Evolutionary conservation across 2,329 filamentous ascomycete species (phyloP).

Genomic region (Neophaeococcomyces aloes): DNA sequence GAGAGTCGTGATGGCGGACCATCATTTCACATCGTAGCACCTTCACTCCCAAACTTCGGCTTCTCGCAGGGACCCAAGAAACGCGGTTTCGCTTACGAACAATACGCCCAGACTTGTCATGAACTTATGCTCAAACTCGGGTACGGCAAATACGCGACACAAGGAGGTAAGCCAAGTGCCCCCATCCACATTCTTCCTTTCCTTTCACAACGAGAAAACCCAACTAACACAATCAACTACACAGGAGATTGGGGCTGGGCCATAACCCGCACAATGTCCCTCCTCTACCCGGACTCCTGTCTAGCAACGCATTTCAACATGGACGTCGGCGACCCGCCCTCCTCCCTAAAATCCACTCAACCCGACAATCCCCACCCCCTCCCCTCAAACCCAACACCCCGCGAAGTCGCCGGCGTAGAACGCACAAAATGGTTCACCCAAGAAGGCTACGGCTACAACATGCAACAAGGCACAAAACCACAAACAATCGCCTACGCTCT

Average conservation of each 20-base stretch:
- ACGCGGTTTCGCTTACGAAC: conserved; percentile 47
- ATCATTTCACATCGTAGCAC: conserved; percentile 20
- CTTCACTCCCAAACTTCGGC: conserved; percentile 8
- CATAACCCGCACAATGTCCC: conserved; percentile 52
- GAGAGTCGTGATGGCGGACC: background rate
- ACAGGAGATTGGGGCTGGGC: conserved; percentile 47
- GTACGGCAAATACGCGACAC: conserved; percentile 49
- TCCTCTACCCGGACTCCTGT: conserved; percentile 48
- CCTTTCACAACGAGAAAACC: conserved; percentile 48
- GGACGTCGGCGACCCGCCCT: conserved; percentile 39
- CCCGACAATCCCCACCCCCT: conserved; percentile 38
- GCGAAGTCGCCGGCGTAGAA: conserved; percentile 43
- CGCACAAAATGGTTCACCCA: conserved; percentile 48
- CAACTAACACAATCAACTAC: conserved; percentile 41
- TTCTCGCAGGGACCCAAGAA: conserved; percentile 23
- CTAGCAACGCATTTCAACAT: conserved; percentile 56
- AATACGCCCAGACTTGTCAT: conserved; percentile 56
- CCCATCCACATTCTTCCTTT: too few species aligned
- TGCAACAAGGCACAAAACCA: conserved; percentile 56
- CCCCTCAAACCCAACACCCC: conserved; percentile 40
- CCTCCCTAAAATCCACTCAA: conserved; percentile 23
- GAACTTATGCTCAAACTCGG: conserved; percentile 59
- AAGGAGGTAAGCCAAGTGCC: conserved; percentile 39
- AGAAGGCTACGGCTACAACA: conserved; percentile 45
- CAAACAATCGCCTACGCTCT: conserved; percentile 62